Percentiles rank a stretch among this genome's conserved stretches.
These are phyloP conservation scores for Aspergillus coremiiformis DNA, from an alignment of 495 filamentous ascomycete genomes.

Conservation along the genomic window DNA sequence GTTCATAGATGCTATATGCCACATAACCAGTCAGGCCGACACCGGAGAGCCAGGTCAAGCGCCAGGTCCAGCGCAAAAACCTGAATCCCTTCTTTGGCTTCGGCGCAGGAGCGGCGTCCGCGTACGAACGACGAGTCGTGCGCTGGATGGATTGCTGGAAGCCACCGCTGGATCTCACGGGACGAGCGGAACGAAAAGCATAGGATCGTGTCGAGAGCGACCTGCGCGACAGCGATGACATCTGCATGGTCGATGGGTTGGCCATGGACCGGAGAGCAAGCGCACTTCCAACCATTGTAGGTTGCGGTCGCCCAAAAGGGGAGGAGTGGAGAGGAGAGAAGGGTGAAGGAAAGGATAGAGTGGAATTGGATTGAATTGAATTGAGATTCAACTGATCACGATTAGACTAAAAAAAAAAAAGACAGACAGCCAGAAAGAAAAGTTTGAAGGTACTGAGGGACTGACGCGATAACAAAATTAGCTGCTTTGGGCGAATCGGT, in stretches of 20 bases:
- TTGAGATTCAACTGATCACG: not conserved
- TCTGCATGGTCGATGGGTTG: conserved; percentile 30
- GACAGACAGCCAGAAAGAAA: conserved; percentile 16
- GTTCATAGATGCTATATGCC: conserved; percentile 72
- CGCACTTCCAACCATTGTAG: conserved; percentile 37
- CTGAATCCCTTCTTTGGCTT: conserved; percentile 42
- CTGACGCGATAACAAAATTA: conserved; percentile 11
- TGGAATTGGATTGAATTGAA: not conserved
- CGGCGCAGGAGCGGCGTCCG: conserved; percentile 35
- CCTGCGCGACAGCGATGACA: conserved; percentile 37
- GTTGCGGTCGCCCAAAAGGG: conserved; percentile 12
- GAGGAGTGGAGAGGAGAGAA: conserved; percentile 8
- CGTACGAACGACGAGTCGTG: conserved; percentile 33
- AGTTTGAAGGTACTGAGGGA: conserved; percentile 9
- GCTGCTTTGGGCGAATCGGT: conserved; percentile 43
- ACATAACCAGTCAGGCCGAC: conserved; percentile 61
- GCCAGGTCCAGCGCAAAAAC: conserved; percentile 64
- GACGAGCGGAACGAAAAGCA: conserved; percentile 18
- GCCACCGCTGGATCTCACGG: conserved; percentile 18
- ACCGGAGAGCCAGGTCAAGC: conserved; percentile 62
- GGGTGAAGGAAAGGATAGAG: conserved; percentile 11
- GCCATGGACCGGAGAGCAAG: conserved; percentile 33
- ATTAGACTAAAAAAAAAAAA: conserved; percentile 5
- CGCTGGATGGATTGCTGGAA: conserved; percentile 26
- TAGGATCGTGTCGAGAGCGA: conserved; percentile 28